phyloP scores from a whole-genome alignment of 768 basidiomycete genomes.

The Saitozyma sp. region DNA sequence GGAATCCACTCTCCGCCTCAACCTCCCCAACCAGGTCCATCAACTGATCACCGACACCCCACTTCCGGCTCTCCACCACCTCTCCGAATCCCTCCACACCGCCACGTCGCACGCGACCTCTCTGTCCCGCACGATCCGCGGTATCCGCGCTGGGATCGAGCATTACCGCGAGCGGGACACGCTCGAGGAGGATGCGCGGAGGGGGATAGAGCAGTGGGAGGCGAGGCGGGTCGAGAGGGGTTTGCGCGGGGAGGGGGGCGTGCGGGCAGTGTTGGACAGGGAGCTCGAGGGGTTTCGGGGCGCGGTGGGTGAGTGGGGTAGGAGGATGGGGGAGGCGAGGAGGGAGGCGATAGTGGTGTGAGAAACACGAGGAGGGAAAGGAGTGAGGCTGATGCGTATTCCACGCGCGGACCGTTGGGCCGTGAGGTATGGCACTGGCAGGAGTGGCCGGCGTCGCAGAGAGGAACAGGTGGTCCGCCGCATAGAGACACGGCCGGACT shows the following conservation, averaged over 20 bases:
- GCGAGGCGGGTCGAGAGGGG: slow-evolving; percentile 14
- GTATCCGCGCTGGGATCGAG: slow-evolving; percentile 15
- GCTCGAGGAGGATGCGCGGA: slow-evolving; percentile 12
- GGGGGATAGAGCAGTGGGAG: slow-evolving; percentile 21
- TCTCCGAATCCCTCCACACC: slow-evolving; percentile 21
- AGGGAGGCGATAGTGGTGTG: not conserved
- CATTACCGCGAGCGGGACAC: slow-evolving; percentile 13
- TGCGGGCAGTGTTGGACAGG: slow-evolving; percentile 7
- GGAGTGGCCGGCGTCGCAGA: too few relatives aligned
- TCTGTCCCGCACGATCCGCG: slow-evolving; percentile 14
- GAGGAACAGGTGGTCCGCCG: too few relatives aligned
- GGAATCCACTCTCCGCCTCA: not conserved
- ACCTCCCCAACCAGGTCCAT: not conserved
- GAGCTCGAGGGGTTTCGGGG: slow-evolving; percentile 13
- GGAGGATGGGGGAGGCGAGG: slow-evolving; percentile 4
- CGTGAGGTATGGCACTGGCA: too few relatives aligned
- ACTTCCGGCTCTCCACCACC: slow-evolving; percentile 1
- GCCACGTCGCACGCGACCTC: slow-evolving; percentile 12
- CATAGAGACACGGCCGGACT: too few relatives aligned
- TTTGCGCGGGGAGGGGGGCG: slow-evolving; percentile 8
- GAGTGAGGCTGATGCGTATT: too few relatives aligned
- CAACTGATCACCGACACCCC: slow-evolving; percentile 2
- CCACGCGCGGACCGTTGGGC: too few relatives aligned
- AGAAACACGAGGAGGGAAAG: too few relatives aligned
- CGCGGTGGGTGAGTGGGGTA: slow-evolving; percentile 9